Evolutionary conservation across 2,329 filamentous ascomycete species (phyloP), one percentile per base, ranked within the genome.

Genomic region (Aaosphaeria arxii): DNA sequence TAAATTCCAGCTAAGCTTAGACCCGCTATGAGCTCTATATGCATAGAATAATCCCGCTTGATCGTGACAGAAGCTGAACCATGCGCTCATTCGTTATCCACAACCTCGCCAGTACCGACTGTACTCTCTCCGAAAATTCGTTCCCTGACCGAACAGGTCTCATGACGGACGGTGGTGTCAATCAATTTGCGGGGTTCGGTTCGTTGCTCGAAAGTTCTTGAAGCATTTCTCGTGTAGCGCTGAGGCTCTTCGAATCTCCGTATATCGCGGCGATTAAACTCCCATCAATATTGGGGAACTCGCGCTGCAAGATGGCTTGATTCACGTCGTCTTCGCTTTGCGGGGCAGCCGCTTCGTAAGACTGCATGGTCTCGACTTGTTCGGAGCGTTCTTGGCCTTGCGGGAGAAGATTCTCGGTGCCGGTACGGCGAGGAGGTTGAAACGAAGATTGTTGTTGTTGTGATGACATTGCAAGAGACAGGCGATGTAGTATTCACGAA

Each of bases 201-300:
- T 24, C 17, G 17, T 24, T 36, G 33, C 39, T 40, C 24, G 36
- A 55, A 55, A 76, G 53, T 56, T 73, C 73, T 39, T 64, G 59
- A 49, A 76, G 56, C 71, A 74, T 73, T 61, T 76, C 73, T 52
- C 72, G 64, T 48, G 71, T 72, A n/a, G 66, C 72, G 17, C 66
- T 65, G 53, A 74, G 46, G 51, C 62, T 67, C 58, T 72, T 66
- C 29, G 63, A 66, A 53, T 76, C 73, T 5, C 66, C 63, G 51
- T 75, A 76, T 40, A 76, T 66, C n/a, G 73, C 73, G 7, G 73
- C 73, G 51, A 76, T 71, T 56, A 76, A 51, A 47, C 64, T 71
- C 2, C 69, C 66, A 55, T 76, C 73, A n/a, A 75, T 56, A n/a
- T 56, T 62, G 1, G 73, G 73, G 45, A 74, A 76, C 58, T 76